These are phyloP conservation scores for Barnettozyma sucrosica DNA, from an alignment of 805 yeast genomes.

Conservation along the genomic window DNA sequence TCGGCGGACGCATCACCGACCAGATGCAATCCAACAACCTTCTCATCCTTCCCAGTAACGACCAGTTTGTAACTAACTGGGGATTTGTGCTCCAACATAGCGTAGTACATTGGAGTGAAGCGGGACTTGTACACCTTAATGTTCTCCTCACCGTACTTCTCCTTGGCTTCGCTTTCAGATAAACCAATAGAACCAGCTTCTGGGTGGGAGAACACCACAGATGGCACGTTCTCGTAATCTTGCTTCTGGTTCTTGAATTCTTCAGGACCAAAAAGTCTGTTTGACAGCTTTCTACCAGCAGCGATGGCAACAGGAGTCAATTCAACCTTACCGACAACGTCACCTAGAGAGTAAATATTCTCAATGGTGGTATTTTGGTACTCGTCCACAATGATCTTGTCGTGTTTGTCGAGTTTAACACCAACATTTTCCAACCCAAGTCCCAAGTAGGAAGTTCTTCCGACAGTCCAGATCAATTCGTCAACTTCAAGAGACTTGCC, in stretches of 20 bases:
- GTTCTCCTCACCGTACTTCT: constrained; percentile 71
- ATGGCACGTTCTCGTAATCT: constrained; percentile 83
- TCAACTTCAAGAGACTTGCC: constrained; percentile 57
- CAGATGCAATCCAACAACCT: constrained; percentile 91
- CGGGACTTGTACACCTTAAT: constrained; percentile 76
- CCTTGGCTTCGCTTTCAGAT: constrained; percentile 70
- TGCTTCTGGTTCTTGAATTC: constrained; percentile 67
- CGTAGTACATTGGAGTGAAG: constrained; percentile 90
- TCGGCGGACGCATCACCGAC: constrained; percentile 91
- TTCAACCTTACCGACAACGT: constrained; percentile 88
- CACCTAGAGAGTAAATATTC: constrained; percentile 83
- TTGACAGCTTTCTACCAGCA: constrained; percentile 90
- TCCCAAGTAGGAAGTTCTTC: constrained; percentile 72
- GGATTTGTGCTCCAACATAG: constrained; percentile 71
- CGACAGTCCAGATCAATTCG: constrained; percentile 86
- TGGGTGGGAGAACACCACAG: constrained; percentile 97
- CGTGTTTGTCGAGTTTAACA: constrained; percentile 52
- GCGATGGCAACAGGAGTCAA: constrained; percentile 98
- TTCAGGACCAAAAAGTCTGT: constrained; percentile 84
- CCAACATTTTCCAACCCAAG: constrained; percentile 76
- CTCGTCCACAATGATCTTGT: constrained; percentile 75
- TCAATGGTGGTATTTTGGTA: constrained; percentile 74
- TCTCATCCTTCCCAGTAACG: constrained; percentile 74
- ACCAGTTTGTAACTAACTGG: constrained; percentile 86
- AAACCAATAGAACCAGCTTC: constrained; percentile 95